Evolutionary conservation across 2,329 filamentous ascomycete species (phyloP), one percentile per base, ranked within the genome.

Genomic region (Claviceps arundinis): DNA sequence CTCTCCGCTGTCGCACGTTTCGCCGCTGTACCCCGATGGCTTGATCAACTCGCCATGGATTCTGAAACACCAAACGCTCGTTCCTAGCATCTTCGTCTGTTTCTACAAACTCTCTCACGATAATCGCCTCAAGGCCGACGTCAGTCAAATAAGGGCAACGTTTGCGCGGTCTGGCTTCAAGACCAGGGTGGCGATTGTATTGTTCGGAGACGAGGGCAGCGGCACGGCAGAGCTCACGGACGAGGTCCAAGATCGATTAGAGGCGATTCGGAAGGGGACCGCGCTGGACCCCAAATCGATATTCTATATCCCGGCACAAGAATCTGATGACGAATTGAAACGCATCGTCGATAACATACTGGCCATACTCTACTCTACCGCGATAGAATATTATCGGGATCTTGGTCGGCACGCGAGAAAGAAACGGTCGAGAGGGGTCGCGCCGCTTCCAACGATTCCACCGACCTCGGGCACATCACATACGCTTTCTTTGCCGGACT

Each of bases 371-470:
- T 89, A 91, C 54, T 80, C 83, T 1, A 74, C 82, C 19, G 82
- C 87, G 19, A 72, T 91, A 46, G 93, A 98, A 60, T 95, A 96
- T 67, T 97, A 97, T 65, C 78, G 90, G 46, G 91, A 98, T 60
- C 75, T 97, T 13, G 89, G 89, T n/a, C 90, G 95, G 54, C 91
- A 95, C 71, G 78, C 86, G 9, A 81, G 90, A 58, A 85, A 93
- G 64, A 97, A 97, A 73, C 85, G 87, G 58, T 85, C 86, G 47
- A 80, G 89, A 54, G 85, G 87, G 7, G 75, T 81, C 17, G 82
- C 86, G 14, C 89, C 89, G 11, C 82, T 85, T 47, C 89, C 90
- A 3, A 91, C 89, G 6, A 77, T 88, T 37, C 87, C 89, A 4
- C 88, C 89, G 1, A 91, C 87, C 0, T 82, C 78, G 19, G 88